A percentile compares a stretch with the other conserved stretches of the same genome.
phyloP scores from a whole-genome alignment of 345 rosid species.

The Brassica incana region DNA sequence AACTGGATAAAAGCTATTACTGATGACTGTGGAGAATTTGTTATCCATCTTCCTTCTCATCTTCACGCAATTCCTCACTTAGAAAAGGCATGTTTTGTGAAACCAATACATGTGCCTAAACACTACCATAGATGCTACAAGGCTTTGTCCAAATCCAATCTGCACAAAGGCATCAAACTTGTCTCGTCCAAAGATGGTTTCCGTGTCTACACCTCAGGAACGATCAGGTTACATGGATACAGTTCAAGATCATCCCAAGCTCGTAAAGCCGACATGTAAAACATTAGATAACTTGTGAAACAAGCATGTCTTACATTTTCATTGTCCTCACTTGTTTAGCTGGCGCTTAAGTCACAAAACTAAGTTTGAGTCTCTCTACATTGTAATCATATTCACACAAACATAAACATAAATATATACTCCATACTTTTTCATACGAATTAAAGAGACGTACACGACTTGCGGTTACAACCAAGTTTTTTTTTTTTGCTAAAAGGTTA shows the following conservation, averaged over 20 bases:
- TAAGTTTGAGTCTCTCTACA: slow-evolving; percentile 7
- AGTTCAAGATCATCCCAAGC: slow-evolving; percentile 27
- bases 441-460: background rate
- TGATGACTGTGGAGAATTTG: slow-evolving; percentile 37
- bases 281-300: slow-evolving; percentile 12
- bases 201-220: slow-evolving; percentile 42
- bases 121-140: slow-evolving; percentile 9
- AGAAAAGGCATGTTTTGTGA: slow-evolving; percentile 36
- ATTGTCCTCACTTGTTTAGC: slow-evolving; percentile 26
- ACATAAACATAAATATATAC: too few relatives aligned
- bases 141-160: slow-evolving; percentile 17
- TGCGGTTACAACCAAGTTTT: background rate
- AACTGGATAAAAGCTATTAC: slow-evolving; percentile 36
- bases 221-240: slow-evolving; percentile 26
- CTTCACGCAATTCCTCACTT: slow-evolving; percentile 37
- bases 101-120: slow-evolving; percentile 34
- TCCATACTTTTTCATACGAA: background rate
- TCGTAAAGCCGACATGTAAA: slow-evolving; percentile 31
- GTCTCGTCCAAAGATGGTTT: slow-evolving; percentile 35
- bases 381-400: background rate
- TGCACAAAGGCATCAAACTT: slow-evolving; percentile 33
- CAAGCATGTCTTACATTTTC: background rate
- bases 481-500: background rate
- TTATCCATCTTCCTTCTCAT: slow-evolving; percentile 42
- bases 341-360: slow-evolving; percentile 41